These are phyloP conservation scores for Annulohypoxylon truncatum DNA, from an alignment of 2,329 filamentous ascomycete species.

Conservation along the genomic window DNA sequence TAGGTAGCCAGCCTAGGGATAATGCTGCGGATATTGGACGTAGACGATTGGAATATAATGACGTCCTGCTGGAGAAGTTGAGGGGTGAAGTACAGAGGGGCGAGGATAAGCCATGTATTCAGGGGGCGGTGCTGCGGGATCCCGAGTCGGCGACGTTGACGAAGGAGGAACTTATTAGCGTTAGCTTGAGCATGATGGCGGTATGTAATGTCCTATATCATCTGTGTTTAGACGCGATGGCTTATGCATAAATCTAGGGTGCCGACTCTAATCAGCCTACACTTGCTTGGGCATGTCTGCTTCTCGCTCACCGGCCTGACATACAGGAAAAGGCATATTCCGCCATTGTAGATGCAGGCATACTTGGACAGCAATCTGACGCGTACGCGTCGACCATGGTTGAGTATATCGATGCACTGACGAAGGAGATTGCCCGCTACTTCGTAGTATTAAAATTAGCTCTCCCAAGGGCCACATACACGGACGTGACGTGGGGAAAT, in stretches of 20 bases:
- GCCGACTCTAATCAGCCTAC: conserved; percentile 48
- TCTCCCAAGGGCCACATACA: conserved; percentile 41
- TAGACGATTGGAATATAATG: conserved; percentile 68
- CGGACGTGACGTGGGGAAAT: conserved; percentile 41
- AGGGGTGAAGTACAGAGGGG: conserved; percentile 69
- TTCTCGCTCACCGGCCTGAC: conserved; percentile 46
- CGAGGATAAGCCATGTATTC: conserved; percentile 74
- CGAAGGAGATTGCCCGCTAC: conserved; percentile 37
- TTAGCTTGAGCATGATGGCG: conserved; percentile 70
- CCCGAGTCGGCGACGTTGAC: conserved; percentile 71
- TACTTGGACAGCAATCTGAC: conserved; percentile 26
- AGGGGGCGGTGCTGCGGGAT: conserved; percentile 74
- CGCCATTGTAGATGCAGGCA: conserved; percentile 33
- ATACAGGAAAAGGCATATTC: conserved; percentile 45
- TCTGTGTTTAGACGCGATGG: neutral
- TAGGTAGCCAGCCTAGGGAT: conserved; percentile 16
- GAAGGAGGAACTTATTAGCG: conserved; percentile 74
- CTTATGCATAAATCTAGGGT: conserved; percentile 20
- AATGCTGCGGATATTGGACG: conserved; percentile 65
- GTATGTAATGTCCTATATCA: conserved; percentile 10
- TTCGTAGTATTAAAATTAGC: conserved; percentile 32
- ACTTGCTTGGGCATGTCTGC: conserved; percentile 45
- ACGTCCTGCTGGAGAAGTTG: conserved; percentile 66
- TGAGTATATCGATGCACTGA: conserved; percentile 35
- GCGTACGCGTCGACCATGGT: conserved; percentile 34